Evolutionary conservation across 1,139 yeast genomes (phyloP), one percentile per base, ranked within the genome.

Genomic region (Kodamaea suecica): DNA sequence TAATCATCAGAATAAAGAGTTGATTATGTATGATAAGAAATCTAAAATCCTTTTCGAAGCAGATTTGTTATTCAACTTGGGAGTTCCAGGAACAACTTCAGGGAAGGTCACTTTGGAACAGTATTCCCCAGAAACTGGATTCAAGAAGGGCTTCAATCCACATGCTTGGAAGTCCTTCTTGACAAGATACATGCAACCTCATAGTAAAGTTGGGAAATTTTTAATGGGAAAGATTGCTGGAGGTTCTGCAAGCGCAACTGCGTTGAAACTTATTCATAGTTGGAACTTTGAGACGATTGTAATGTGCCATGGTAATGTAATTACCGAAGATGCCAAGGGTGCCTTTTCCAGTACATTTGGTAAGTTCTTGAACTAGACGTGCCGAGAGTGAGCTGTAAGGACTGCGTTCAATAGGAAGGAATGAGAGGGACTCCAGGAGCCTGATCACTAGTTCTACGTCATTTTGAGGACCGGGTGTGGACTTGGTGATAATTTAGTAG

Each of bases 21-120:
- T 81, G 37, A 70, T 77, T 4, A 47, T 74, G 45, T 74, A 52
- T 49, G 76, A 76, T 48, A 63, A 62, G 35, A 52, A 53, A 10
- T 59, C 76, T 15, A 68, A 68, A 46, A 61, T 74, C 0, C 49
- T 80, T 25, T 62, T 75, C 40, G 75, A 71, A 42, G 84, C 80
- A 2, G 87, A 80, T 49, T 50, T 80, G 38, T 44, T 78, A 11
- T 70, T 79, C 55, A 76, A 77, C 46, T 57, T 80, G 39, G 66
- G 63, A 7, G 52, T 50, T 4, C 33, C 28, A 2, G 42, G 41
- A 11, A 33, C 39, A 11, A 39, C 41, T n/a, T 17, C 40, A 5
- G 48, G 44, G 4, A 40, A 40, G 29, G 49, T 35, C 4, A 40
- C 36, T 4, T 45, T 58, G 38, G 60, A 65, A 48, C 65, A 63